These are phyloP conservation scores for Fragaria nilgerrensis DNA, from an alignment of 306 rosid genomes.

Conservation along the genomic window DNA sequence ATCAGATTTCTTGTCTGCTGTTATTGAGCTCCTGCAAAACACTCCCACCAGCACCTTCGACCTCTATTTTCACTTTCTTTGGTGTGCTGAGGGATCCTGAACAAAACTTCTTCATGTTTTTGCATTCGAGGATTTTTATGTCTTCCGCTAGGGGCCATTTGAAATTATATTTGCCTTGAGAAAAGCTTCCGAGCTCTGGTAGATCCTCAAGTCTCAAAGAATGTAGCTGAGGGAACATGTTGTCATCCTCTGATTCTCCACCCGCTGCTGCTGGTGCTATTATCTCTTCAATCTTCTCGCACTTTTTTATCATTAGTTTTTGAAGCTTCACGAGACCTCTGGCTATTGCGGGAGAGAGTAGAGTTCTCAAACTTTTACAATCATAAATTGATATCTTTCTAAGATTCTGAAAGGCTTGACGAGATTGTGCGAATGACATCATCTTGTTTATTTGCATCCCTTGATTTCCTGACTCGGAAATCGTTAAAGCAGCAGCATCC, in stretches of 20 bases:
- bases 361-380: neutral
- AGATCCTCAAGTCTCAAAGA: neutral
- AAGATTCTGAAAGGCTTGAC: neutral
- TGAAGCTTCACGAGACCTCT: neutral
- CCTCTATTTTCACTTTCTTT: neutral
- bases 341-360: neutral
- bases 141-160: neutral
- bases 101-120: neutral
- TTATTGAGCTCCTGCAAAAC: neutral
- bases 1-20: neutral
- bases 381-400: neutral
- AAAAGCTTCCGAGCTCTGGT: neutral
- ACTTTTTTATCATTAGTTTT: neutral
- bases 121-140: neutral
- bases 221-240: neutral
- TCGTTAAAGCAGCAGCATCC: neutral
- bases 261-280: neutral
- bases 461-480: neutral
- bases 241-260: neutral
- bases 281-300: constrained; percentile 6
- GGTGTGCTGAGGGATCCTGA: neutral
- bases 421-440: neutral
- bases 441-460: neutral
- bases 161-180: neutral
- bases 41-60: neutral